Conservation (phyloP, 192 early-diverging fungal genomes). For the Piromyces finnis region DNA sequence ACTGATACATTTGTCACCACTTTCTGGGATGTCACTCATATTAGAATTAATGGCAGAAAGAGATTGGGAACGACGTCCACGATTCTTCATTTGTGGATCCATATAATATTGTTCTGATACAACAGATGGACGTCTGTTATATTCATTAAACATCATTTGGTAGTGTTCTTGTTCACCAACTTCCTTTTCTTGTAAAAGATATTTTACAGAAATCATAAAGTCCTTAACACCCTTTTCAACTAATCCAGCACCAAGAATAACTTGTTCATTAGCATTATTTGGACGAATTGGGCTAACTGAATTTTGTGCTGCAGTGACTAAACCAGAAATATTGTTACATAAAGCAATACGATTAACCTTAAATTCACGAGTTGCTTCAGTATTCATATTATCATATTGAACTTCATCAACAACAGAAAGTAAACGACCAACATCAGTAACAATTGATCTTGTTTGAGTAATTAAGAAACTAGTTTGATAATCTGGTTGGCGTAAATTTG, state of each 20-base stretch:
- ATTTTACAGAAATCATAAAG: neutral
- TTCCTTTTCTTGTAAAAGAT: neutral
- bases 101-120: neutral
- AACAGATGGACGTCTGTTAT: neutral
- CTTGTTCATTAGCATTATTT: neutral
- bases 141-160: neutral
- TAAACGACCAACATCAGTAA: constrained; percentile 31
- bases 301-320: constrained; percentile 3
- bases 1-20: neutral
- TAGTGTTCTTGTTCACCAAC: neutral
- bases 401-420: constrained; percentile 28
- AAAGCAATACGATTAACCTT: constrained; percentile 36
- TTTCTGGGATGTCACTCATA: neutral
- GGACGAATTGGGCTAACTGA: neutral
- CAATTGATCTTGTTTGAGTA: constrained; percentile 16
- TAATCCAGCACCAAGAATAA: neutral
- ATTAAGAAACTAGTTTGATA: constrained; percentile 13
- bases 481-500: constrained; percentile 2
- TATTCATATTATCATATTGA: constrained; percentile 12
- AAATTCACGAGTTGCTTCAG: constrained; percentile 23
- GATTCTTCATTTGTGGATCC: neutral
- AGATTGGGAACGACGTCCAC: neutral
- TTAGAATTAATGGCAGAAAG: neutral
- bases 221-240: neutral
- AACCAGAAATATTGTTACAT: constrained; percentile 40